Base-by-base conservation (phyloP, 495 filamentous ascomycete genomes). In the Viridothelium virens region DNA sequence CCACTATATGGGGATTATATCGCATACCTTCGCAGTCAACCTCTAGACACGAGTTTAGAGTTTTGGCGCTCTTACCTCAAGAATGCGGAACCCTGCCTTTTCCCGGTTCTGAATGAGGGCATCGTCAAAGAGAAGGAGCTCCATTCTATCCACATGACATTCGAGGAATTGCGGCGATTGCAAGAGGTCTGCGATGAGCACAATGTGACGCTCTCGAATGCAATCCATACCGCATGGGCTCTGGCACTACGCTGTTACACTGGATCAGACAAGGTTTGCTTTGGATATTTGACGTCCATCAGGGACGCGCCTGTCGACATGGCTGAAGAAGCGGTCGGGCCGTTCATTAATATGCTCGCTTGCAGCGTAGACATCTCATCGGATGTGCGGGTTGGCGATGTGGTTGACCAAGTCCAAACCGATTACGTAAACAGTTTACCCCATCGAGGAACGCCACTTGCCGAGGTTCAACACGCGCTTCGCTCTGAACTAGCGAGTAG, bases 191-290 rank as follows among this genome's bases (percentile, higher is more conserved):
- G 83, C 63, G 77, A 80, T n/a, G 71, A 76, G 47, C 73, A 77
- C 37, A 75, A 78, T 14, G 75, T 85, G 7, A 85, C 84, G 0
- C 53, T 83, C 10, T 79, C 82, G 16, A 85, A 80, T 71, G 77
- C 78, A 0, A 78, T 85, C 66, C 83, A 83, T 56, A 75, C 77
- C 1, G 80, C 79, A 1, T 86, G 84, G 84, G 83, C 79, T 2
- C 71, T 85, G 9, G 77, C 79, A 0, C 71, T 86, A 56, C 79
- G 79, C 37, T 70, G 69, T 41, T 85, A 83, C 68, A 81, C 77
- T 63, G 76, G 77, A 1, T 77, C 78, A 2, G 70, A 80, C 18
- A 82, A 84, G 56, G 76, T 85, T 0, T 83, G 78, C 63, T 86
- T 84, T 67, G 80, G 80, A 36, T 84, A 84, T 66, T 74, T 82